These are phyloP conservation scores for Neoascochyta sp. DNA, from an alignment of 2,329 filamentous ascomycete genomes.

Conservation along the genomic window DNA sequence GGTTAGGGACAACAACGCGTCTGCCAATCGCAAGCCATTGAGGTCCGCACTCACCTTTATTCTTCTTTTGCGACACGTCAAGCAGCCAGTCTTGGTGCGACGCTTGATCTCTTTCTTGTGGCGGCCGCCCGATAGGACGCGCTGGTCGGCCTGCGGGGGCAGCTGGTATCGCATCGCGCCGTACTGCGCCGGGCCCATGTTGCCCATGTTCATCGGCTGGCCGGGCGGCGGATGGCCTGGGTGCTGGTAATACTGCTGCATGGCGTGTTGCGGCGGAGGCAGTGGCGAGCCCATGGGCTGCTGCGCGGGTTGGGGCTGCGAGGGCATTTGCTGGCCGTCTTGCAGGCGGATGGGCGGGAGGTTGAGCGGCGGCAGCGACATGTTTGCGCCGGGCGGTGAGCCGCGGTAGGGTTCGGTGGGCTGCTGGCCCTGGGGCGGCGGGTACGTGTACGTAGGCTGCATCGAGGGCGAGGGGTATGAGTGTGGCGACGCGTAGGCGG, in stretches of 20 bases:
- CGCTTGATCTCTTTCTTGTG: slow-evolving; percentile 73
- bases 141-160: slow-evolving; percentile 48
- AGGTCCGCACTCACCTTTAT: slow-evolving; percentile 60
- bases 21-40: slow-evolving; percentile 23
- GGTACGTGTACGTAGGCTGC: slow-evolving; percentile 49
- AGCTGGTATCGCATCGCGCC: slow-evolving; percentile 54
- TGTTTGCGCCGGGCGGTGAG: slow-evolving; percentile 45
- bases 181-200: slow-evolving; percentile 48
- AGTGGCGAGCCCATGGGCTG: slow-evolving; percentile 52
- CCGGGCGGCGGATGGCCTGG: slow-evolving; percentile 41
- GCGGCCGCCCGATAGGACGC: slow-evolving; percentile 59
- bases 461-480: slow-evolving; percentile 52
- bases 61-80: slow-evolving; percentile 56
- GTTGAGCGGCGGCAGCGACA: slow-evolving; percentile 46
- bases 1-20: slow-evolving; percentile 33
- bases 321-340: slow-evolving; percentile 41
- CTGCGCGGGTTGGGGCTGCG: slow-evolving; percentile 34
- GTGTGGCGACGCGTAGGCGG: slow-evolving; percentile 46
- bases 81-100: slow-evolving; percentile 69
- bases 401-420: slow-evolving; percentile 45
- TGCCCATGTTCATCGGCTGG: slow-evolving; percentile 49
- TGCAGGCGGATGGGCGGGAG: slow-evolving; percentile 52
- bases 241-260: slow-evolving; percentile 51
- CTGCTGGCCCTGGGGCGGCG: slow-evolving; percentile 39
- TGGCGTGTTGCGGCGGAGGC: slow-evolving; percentile 52